Base-by-base conservation (phyloP, 1,284 basidiomycete species). In the Cerrena zonata region DNA sequence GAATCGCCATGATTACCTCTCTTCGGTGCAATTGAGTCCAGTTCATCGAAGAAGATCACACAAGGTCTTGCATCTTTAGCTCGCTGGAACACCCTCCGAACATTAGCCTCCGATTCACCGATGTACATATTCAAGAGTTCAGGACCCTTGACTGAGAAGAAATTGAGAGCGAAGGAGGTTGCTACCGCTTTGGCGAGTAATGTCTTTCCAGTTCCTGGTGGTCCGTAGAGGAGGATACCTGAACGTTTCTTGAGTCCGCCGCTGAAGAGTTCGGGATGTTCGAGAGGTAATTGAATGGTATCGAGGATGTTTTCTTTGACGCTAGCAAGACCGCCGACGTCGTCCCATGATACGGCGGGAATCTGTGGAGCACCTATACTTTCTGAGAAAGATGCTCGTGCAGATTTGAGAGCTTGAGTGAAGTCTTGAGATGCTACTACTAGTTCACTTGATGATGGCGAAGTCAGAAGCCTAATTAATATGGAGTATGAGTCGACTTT, bases 91-190 rank as follows among this genome's bases (percentile, higher is more conserved):
- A 99, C 84, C 4, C 86, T 77, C 11, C 96, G 85, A 30, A 99
- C 91, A 63, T 95, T 94, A 30, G 94, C 91, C 67, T 99, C 96
- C 4, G 94, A 96, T 73, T 99, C 95, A 57, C 95, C 95, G 61
- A 99, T 98, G 68, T 97, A 98, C 83, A 97, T 96, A 67, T 96
- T 96, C 40, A 95, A 80, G 26, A 99, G 76, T 62, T 98, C 94
- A 1, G 95, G 95, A 0, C 95, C 95, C 65, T 98, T 97, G 63
- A 99, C 88, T n/a, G 89, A 92, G 66, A 94, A 86, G 68, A 94
- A 94, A 63, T 94, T 94, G 59, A 96, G 78, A 13, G 91, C 87
- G 61, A 89, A 94, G 1, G 91, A 91, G 0, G 91, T 94, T 5
- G 94, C 94, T 26, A 96, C 93, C 2, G 92, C 91, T 67, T 95